Evolutionary conservation across 2,329 filamentous ascomycete species (phyloP).

Genomic region (Cadophora sp.): DNA sequence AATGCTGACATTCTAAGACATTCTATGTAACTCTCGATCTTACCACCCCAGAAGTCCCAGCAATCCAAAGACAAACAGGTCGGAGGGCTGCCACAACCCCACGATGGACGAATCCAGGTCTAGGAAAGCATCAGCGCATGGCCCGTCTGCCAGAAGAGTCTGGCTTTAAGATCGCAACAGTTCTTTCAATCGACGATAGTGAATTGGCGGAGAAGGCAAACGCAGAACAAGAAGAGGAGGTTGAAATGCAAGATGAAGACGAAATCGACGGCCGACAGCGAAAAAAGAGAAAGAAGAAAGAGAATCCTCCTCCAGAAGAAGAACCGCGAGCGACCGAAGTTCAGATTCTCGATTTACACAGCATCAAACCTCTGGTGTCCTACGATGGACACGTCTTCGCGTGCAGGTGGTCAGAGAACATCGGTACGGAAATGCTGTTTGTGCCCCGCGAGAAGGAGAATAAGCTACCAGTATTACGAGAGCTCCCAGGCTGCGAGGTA

Average conservation of each 20-base stretch:
- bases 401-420: conserved; percentile 80
- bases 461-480: conserved; percentile 55
- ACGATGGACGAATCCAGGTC: conserved; percentile 37
- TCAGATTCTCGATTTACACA: conserved; percentile 85
- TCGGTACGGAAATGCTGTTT: conserved; percentile 86
- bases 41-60: conserved; percentile 49
- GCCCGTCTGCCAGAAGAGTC: conserved; percentile 13
- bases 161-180: conserved; percentile 19
- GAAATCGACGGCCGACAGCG: background rate
- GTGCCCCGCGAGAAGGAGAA: conserved; percentile 52
- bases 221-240: conserved; percentile 38
- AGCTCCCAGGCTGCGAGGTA: conserved; percentile 59
- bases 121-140: conserved; percentile 30
- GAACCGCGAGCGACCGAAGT: conserved; percentile 51
- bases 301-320: background rate
- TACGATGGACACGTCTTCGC: conserved; percentile 81
- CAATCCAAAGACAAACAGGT: conserved; percentile 25
- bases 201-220: conserved; percentile 26
- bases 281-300: conserved; percentile 12
- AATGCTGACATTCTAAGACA: background rate
- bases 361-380: conserved; percentile 75
- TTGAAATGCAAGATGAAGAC: conserved; percentile 43
- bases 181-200: conserved; percentile 18
- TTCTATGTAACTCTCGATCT: conserved; percentile 62
- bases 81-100: conserved; percentile 20